A percentile compares a stretch with the other conserved stretches of the same genome.
Evolutionary conservation across 1,284 basidiomycete species (phyloP).

Genomic region (Leccinum ponderosum): DNA sequence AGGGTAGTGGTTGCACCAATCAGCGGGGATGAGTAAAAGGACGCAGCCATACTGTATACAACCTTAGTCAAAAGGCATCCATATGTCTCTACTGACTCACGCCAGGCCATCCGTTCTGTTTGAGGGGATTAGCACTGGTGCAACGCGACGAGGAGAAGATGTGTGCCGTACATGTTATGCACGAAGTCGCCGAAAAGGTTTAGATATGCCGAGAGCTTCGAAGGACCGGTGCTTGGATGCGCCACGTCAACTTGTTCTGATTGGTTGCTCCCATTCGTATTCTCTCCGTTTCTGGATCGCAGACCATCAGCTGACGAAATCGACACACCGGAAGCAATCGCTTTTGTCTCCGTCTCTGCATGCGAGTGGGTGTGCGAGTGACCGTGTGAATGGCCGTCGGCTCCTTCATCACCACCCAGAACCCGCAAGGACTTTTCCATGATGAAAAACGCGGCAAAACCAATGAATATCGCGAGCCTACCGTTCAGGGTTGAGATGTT

Average conservation of each 20-base stretch:
- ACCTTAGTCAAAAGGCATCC: constrained; percentile 1
- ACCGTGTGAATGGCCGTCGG: constrained; percentile 52
- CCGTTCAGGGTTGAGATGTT: constrained; percentile 10
- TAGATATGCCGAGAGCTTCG: constrained; percentile 84
- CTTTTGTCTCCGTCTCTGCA: constrained; percentile 28
- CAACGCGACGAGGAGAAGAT: constrained; percentile 13
- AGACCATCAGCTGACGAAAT: constrained; percentile 32
- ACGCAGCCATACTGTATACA: constrained; percentile 75
- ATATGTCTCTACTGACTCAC: constrained; percentile 45
- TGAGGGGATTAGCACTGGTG: constrained; percentile 17
- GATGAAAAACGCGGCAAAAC: constrained; percentile 86
- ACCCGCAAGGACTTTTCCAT: constrained; percentile 90
- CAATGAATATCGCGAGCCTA: constrained; percentile 79
- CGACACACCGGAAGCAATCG: constrained; percentile 36
- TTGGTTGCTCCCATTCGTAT: constrained; percentile 22
- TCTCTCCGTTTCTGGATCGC: constrained; percentile 32
- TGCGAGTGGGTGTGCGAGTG: constrained; percentile 53
- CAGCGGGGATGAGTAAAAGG: constrained; percentile 86
- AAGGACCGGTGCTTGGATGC: constrained; percentile 47
- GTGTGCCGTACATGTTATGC: constrained; percentile 70
- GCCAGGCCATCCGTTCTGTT: constrained; percentile 81
- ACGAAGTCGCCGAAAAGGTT: constrained; percentile 92
- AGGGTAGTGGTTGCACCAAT: constrained; percentile 90
- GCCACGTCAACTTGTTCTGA: constrained; percentile 19
- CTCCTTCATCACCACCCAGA: constrained; percentile 61